These are phyloP conservation scores for Chimonanthus praecox DNA, from an alignment of 164 flowering plant genomes.

Conservation along the genomic window DNA sequence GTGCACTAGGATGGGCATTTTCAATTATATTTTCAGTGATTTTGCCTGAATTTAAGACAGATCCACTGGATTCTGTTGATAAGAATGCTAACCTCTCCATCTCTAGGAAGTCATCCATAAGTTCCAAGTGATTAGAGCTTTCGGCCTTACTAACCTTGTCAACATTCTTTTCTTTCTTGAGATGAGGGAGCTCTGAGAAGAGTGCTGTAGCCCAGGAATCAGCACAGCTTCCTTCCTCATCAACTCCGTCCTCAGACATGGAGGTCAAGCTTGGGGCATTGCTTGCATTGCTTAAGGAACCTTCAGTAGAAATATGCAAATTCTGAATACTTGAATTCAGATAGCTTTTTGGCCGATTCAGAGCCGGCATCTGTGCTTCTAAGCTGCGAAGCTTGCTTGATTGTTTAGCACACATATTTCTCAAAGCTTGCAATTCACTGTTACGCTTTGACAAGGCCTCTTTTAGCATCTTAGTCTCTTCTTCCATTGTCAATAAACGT, in stretches of 20 bases:
- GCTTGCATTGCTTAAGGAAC: conserved; percentile 40
- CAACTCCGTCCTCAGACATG: conserved; percentile 89
- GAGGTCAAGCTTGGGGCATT: conserved; percentile 75
- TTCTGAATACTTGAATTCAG: conserved; percentile 19
- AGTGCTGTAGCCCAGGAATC: conserved; percentile 67
- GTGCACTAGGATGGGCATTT: conserved; percentile 11
- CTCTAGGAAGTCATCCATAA: conserved; percentile 96
- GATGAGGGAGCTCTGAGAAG: conserved; percentile 55
- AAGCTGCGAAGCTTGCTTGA: conserved; percentile 67
- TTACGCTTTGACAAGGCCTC: conserved; percentile 94
- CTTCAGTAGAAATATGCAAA: conserved; percentile 32
- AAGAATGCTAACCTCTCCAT: conserved; percentile 90
- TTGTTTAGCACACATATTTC: conserved; percentile 78
- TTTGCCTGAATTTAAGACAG: conserved; percentile 24
- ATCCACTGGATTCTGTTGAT: conserved; percentile 44
- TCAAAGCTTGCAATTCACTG: conserved; percentile 75
- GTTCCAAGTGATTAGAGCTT: conserved; percentile 47
- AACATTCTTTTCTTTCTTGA: conserved; percentile 48
- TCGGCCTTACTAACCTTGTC: conserved; percentile 47
- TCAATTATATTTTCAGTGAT: conserved; percentile 24
- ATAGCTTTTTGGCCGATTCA: conserved; percentile 38
- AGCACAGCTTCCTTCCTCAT: conserved; percentile 61
- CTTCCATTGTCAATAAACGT: conserved; percentile 82
- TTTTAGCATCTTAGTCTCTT: conserved; percentile 94
- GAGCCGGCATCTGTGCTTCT: conserved; percentile 54